A percentile compares a stretch with the other conserved stretches of the same genome.
Conservation (phyloP, 2,329 filamentous ascomycete species). For the Penicillium freii region DNA sequence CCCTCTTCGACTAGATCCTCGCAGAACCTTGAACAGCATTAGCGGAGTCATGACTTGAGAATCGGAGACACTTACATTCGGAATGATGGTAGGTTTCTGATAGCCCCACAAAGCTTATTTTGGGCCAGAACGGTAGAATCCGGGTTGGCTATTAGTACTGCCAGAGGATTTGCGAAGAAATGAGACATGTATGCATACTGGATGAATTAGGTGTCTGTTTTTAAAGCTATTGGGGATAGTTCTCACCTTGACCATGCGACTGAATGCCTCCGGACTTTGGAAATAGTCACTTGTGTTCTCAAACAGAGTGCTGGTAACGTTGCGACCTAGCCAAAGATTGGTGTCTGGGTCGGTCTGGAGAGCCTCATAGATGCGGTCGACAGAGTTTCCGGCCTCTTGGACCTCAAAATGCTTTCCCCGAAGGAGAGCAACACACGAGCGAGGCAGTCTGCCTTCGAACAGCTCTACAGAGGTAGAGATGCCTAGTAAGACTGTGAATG, state of each 20-base stretch:
- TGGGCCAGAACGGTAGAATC: conserved; percentile 28
- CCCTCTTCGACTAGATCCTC: conserved; percentile 44
- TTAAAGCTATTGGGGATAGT: background rate
- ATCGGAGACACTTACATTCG: conserved; percentile 36
- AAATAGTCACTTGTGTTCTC: conserved; percentile 60
- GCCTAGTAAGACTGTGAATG: conserved; percentile 58
- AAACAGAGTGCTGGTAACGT: conserved; percentile 51
- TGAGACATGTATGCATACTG: conserved; percentile 64
- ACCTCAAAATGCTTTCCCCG: conserved; percentile 56
- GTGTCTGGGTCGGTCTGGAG: conserved; percentile 38
- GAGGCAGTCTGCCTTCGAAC: conserved; percentile 58
- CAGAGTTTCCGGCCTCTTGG: conserved; percentile 48
- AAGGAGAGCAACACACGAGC: conserved; percentile 52
- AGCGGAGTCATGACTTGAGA: conserved; percentile 6
- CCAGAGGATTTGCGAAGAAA: conserved; percentile 61
- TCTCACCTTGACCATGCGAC: conserved; percentile 51
- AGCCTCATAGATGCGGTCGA: conserved; percentile 42
- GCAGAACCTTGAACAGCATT: conserved; percentile 34
- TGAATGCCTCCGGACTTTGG: conserved; percentile 57
- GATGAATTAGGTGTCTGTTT: conserved; percentile 20
- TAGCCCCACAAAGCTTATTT: conserved; percentile 52
- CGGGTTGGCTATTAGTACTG: conserved; percentile 47
- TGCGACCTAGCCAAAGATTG: conserved; percentile 54
- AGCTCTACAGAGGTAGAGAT: conserved; percentile 63
- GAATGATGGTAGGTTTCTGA: conserved; percentile 59